Evolutionary conservation across 1,284 basidiomycete genomes (phyloP), one percentile per base, ranked within the genome.

Genomic region (Takashimella koratensis): DNA sequence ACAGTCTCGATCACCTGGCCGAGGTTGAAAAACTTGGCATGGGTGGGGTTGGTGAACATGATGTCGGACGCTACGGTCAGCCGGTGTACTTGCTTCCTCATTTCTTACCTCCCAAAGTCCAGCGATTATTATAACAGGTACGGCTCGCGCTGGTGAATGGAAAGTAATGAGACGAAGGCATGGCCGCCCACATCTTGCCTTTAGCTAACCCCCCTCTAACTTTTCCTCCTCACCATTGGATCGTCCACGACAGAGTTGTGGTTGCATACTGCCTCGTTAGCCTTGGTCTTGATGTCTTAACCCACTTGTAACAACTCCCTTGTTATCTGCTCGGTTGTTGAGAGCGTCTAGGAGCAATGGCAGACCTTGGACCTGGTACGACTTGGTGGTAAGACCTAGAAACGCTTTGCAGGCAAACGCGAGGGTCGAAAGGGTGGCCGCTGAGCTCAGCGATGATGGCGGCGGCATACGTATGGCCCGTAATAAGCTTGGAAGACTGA

Each of bases 1-100:
- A 92, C 86, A 0, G 93, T 98, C 73, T 96, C 90, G 56, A 98
- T 82, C 13, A 95, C 93, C 75, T 98, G 95, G 2, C 95, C 95
- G 12, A 84, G 81, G 41, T 83, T 80, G 74, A 98, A 98, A 79
- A 98, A 96, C 49, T 81, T 79, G 0, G 86, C 85, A 75, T 87
- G 62, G 75, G 73, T 88, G 83, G 88, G 84, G 75, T 93, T 96
- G 5, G 89, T 97, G 77, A 98, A 98, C 81, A 97, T 87, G 68
- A 98, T 87, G 60, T 98, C 95, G 19, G 88, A 87, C 2, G 95
- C 94, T 51, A 89, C 20, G 21, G 44, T 45, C 12, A 46, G 51
- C 27, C 16, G 21, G 19, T 8, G 22, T 43, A 5, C 8, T 11
- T 23, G 19, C 26, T 23, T 19, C 19, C 6, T 3, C 13, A 44